phyloP scores from a whole-genome alignment of 345 rosid genomes.

The Gossypium longicalyx region DNA sequence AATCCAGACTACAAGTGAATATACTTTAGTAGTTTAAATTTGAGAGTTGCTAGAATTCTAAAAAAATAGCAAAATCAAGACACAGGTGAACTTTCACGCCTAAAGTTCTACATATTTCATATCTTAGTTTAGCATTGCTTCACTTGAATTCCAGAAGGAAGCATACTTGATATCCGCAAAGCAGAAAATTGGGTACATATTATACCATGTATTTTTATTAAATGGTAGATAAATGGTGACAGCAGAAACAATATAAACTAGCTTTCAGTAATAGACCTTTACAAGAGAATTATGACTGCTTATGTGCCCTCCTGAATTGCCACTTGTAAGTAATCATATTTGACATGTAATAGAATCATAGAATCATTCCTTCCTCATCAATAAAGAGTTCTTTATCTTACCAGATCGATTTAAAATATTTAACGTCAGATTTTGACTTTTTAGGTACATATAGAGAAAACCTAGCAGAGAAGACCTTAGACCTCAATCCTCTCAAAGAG shows the following conservation, averaged over 20 bases:
- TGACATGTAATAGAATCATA: not conserved
- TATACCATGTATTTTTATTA: not conserved
- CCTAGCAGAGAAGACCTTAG: not conserved
- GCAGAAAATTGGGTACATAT: not conserved
- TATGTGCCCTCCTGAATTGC: not conserved
- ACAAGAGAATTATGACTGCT: not conserved
- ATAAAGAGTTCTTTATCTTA: not conserved
- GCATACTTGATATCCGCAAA: not conserved
- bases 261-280: slow-evolving; percentile 2
- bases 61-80: not conserved
- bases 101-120: not conserved
- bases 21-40: not conserved
- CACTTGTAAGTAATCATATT: not conserved
- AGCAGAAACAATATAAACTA: not conserved
- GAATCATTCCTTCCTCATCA: not conserved
- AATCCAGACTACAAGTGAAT: not conserved
- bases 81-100: not conserved
- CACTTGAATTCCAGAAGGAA: not conserved
- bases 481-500: not conserved
- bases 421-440: not conserved
- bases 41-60: not conserved
- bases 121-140: slow-evolving; percentile 3
- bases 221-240: not conserved
- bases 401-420: not conserved
- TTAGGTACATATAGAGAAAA: not conserved